phyloP scores from a whole-genome alignment of 1,284 basidiomycete genomes.

The Malassezia vespertilionis region DNA sequence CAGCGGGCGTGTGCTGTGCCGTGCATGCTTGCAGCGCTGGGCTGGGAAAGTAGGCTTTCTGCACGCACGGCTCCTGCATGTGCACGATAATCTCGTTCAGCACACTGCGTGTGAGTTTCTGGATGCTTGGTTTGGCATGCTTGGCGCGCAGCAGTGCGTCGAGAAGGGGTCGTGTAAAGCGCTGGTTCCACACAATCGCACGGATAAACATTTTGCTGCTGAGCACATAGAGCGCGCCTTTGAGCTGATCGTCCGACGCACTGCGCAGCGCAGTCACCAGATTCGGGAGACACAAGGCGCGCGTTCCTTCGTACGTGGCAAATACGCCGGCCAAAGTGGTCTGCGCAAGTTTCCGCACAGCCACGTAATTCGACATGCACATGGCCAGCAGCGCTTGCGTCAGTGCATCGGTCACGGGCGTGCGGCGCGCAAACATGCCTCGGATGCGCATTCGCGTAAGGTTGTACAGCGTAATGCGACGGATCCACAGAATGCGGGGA shows the following conservation, averaged over 20 bases:
- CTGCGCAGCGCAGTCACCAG: conserved; percentile 57
- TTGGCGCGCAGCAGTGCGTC: conserved; percentile 69
- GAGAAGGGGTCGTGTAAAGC: conserved; percentile 60
- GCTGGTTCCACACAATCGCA: conserved; percentile 53
- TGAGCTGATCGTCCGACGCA: conserved; percentile 78
- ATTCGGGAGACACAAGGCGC: conserved; percentile 57
- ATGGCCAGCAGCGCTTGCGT: conserved; percentile 69
- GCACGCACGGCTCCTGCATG: conserved; percentile 42
- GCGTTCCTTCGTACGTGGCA: conserved; percentile 71
- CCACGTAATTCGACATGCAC: conserved; percentile 53
- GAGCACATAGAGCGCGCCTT: conserved; percentile 80
- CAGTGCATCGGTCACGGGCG: conserved; percentile 67
- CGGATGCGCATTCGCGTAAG: conserved; percentile 61
- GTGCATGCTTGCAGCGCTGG: conserved; percentile 20
- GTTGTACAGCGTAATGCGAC: conserved; percentile 60
- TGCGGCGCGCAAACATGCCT: conserved; percentile 67
- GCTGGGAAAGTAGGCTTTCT: conserved; percentile 22
- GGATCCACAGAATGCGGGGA: conserved; percentile 63
- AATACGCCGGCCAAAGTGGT: conserved; percentile 59
- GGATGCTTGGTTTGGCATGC: conserved; percentile 83
- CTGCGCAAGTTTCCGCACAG: conserved; percentile 59
- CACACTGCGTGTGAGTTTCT: conserved; percentile 67
- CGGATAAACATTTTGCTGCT: conserved; percentile 58
- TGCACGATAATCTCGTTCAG: conserved; percentile 56
- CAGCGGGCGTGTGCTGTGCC: conserved; percentile 15